Evolutionary conservation across 2,329 filamentous ascomycete species (phyloP).

Genomic region (Exophiala alcalophila): DNA sequence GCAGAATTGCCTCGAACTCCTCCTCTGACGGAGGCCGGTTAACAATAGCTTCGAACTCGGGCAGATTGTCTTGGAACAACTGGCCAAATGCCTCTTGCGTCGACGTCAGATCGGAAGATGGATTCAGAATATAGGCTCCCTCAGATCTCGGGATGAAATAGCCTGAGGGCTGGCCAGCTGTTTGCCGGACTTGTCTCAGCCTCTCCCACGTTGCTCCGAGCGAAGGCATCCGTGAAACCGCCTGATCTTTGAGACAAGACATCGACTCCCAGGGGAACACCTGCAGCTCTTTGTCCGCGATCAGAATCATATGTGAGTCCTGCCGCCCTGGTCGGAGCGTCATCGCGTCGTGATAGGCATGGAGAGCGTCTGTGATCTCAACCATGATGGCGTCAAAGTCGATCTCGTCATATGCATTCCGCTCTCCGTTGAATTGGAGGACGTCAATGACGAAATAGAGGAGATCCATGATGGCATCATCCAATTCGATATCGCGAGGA

Average conservation of each 20-base stretch:
- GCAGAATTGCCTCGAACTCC: constrained; percentile 69
- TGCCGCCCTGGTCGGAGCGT: constrained; percentile 31
- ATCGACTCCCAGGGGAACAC: constrained; percentile 94
- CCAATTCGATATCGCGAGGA: constrained; percentile 68
- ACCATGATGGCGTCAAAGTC: constrained; percentile 91
- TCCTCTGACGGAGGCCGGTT: constrained; percentile 69
- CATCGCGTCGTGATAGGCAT: constrained; percentile 65
- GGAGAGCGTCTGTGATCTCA: constrained; percentile 79
- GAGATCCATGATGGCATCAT: constrained; percentile 86
- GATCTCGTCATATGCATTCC: constrained; percentile 95
- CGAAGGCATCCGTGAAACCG: constrained; percentile 85
- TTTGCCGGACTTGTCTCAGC: constrained; percentile 45
- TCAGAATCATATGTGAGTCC: constrained; percentile 71
- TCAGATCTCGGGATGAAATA: constrained; percentile 26
- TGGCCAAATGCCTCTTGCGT: constrained; percentile 74
- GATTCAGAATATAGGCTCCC: constrained; percentile 78
- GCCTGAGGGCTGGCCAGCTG: constrained; percentile 21
- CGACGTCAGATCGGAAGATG: constrained; percentile 73
- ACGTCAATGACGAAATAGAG: constrained; percentile 97
- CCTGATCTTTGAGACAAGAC: constrained; percentile 73
- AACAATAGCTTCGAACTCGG: constrained; percentile 52
- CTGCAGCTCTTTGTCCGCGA: constrained; percentile 88
- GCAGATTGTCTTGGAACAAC: constrained; percentile 19
- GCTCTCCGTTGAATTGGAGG: constrained; percentile 91
- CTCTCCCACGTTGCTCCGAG: constrained; percentile 76